Percentiles rank a stretch among this genome's conserved stretches.
Evolutionary conservation across 2,329 filamentous ascomycete species (phyloP).

Genomic region (Paecilomyces dactylethromorphus): DNA sequence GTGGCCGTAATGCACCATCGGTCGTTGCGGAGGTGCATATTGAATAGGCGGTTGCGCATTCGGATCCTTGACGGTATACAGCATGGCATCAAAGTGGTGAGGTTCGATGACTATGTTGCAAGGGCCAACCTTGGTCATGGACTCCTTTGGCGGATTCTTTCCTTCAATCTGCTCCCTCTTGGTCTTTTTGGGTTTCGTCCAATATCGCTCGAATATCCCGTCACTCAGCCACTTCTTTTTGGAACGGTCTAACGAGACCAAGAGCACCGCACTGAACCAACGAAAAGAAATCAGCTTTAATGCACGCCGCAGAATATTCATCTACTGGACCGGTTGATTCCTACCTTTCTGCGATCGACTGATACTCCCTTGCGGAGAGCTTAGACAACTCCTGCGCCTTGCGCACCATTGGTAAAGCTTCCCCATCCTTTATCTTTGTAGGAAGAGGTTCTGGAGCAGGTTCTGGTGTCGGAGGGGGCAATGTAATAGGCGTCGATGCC

Average conservation of each 20-base stretch:
- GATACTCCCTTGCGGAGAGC: constrained; percentile 49
- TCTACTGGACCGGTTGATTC: constrained; percentile 1
- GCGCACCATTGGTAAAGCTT: constrained; percentile 48
- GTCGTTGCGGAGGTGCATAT: constrained; percentile 32
- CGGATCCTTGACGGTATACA: constrained; percentile 50
- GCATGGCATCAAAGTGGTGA: constrained; percentile 54
- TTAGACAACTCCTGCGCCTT: constrained; percentile 41
- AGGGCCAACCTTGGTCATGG: constrained; percentile 50
- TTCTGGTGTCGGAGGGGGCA: constrained; percentile 22
- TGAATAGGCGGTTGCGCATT: constrained; percentile 31
- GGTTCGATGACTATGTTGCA: constrained; percentile 58
- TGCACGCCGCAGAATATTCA: neutral
- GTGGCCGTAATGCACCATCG: constrained; percentile 37
- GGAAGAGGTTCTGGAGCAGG: constrained; percentile 41
- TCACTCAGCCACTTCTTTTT: constrained; percentile 51
- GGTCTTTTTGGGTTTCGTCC: constrained; percentile 52
- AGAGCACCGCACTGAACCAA: constrained; percentile 46
- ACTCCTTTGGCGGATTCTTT: constrained; percentile 45
- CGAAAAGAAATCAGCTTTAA: constrained; percentile 10
- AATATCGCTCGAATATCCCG: constrained; percentile 51
- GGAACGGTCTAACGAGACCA: constrained; percentile 52
- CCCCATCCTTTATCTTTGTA: constrained; percentile 46
- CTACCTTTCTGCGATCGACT: constrained; percentile 52
- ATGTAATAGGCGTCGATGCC: constrained; percentile 21
- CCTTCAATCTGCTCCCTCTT: constrained; percentile 43